Conservation (phyloP, 1,284 basidiomycete genomes). For the Anthracocystis walkeri region DNA sequence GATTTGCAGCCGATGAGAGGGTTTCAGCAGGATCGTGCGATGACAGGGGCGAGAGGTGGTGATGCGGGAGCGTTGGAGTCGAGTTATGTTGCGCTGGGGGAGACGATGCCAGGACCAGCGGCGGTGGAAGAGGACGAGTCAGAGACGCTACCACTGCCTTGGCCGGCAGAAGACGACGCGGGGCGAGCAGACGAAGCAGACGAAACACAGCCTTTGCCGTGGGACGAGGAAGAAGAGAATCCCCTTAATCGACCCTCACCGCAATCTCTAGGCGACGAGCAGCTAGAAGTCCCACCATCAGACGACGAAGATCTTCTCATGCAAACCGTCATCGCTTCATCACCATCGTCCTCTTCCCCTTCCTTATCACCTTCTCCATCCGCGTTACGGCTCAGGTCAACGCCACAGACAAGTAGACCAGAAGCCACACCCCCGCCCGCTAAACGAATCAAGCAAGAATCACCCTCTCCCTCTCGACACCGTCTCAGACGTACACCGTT, state of each 20-base stretch:
- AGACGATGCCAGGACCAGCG: neutral
- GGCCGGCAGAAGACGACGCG: conserved; percentile 14
- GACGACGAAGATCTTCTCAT: conserved; percentile 40
- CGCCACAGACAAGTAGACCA: neutral
- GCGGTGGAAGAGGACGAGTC: conserved; percentile 15
- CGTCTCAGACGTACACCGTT: neutral
- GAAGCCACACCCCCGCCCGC: neutral
- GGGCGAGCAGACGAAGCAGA: conserved; percentile 7
- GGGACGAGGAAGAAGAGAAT: conserved; percentile 11
- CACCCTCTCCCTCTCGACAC: neutral
- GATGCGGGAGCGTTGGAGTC: neutral
- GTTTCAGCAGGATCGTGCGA: neutral
- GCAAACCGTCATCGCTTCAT: conserved; percentile 3
- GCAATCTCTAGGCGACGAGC: neutral
- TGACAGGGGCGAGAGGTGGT: conserved; percentile 11
- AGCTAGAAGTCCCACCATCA: conserved; percentile 22
- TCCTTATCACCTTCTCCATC: conserved; percentile 11
- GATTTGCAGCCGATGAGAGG: conserved; percentile 14
- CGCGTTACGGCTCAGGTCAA: neutral
- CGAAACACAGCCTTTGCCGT: conserved; percentile 25
- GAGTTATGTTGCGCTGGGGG: neutral
- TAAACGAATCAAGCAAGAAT: conserved; percentile 8
- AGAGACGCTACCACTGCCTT: conserved; percentile 19
- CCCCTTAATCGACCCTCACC: neutral
- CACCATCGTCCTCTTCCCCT: conserved; percentile 1